Conservation (phyloP, 495 filamentous ascomycete genomes). For the Ascodesmis nigricans region DNA sequence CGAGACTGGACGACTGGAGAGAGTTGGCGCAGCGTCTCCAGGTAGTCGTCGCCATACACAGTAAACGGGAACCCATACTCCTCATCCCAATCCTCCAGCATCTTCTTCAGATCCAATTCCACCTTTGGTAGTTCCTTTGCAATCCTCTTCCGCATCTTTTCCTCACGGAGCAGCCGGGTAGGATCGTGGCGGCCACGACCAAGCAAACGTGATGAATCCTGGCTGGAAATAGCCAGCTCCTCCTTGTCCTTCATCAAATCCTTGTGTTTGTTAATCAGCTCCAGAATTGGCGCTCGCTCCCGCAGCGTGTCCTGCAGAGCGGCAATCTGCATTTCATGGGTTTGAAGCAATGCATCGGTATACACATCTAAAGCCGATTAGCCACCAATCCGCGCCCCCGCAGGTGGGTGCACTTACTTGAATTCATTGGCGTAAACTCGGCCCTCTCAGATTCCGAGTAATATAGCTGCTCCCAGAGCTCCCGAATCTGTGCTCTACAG, state of each 20-base stretch:
- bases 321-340: conserved; percentile 72
- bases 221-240: conserved; percentile 63
- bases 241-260: conserved; percentile 70
- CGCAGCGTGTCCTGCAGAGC: conserved; percentile 65
- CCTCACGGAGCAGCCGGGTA: conserved; percentile 79
- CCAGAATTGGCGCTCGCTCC: conserved; percentile 64
- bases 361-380: conserved; percentile 37
- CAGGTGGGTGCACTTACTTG: conserved; percentile 35
- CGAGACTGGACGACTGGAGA: conserved; percentile 23
- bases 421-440: conserved; percentile 87
- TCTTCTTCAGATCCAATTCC: conserved; percentile 54
- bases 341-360: conserved; percentile 71
- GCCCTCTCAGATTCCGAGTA: conserved; percentile 96
- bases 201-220: conserved; percentile 86
- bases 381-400: too few relatives aligned
- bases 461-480: conserved; percentile 83
- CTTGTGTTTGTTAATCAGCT: conserved; percentile 64
- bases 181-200: conserved; percentile 73
- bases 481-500: conserved; percentile 67
- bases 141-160: conserved; percentile 95
- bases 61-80: conserved; percentile 84
- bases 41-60: conserved; percentile 75
- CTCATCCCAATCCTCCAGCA: conserved; percentile 74
- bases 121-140: conserved; percentile 88
- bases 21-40: conserved; percentile 74